phyloP scores from a whole-genome alignment of 2,329 filamentous ascomycete genomes.

The Davidsoniella eucalypti region DNA sequence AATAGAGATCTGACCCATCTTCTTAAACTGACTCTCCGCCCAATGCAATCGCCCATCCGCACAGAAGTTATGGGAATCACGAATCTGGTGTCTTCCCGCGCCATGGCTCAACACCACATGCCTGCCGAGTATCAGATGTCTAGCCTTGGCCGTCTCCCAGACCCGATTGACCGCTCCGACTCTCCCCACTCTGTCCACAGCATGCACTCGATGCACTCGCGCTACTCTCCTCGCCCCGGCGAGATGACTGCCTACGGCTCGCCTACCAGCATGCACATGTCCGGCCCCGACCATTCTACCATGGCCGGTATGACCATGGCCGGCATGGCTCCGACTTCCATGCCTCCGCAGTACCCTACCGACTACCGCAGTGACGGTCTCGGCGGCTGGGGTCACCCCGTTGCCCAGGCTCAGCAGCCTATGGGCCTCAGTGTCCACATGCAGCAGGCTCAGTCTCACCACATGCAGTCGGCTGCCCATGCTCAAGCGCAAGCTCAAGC shows the following conservation, averaged over 20 bases:
- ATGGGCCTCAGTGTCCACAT: constrained; percentile 20
- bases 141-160: constrained; percentile 15
- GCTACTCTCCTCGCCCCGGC: constrained; percentile 25
- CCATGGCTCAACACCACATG: constrained; percentile 13
- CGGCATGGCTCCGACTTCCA: constrained; percentile 11
- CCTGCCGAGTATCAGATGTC: constrained; percentile 18
- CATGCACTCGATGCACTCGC: constrained; percentile 39
- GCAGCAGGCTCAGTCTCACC: constrained; percentile 19
- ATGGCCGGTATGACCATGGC: constrained; percentile 25
- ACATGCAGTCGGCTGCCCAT: constrained; percentile 14
- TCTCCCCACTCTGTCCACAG: constrained; percentile 46
- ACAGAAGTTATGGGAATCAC: constrained; percentile 15
- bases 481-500: background rate
- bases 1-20: too few relatives aligned
- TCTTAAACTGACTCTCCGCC: background rate
- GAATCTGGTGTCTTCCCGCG: constrained; percentile 15
- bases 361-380: constrained; percentile 13
- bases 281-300: constrained; percentile 24
- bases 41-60: constrained; percentile 15
- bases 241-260: constrained; percentile 30
- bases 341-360: constrained; percentile 12
- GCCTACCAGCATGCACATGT: constrained; percentile 31
- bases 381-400: constrained; percentile 7
- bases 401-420: constrained; percentile 4
- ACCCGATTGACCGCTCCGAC: constrained; percentile 34